These are phyloP conservation scores for Dalechampia spathulata DNA, from an alignment of 441 rosid species.

Conservation along the genomic window DNA sequence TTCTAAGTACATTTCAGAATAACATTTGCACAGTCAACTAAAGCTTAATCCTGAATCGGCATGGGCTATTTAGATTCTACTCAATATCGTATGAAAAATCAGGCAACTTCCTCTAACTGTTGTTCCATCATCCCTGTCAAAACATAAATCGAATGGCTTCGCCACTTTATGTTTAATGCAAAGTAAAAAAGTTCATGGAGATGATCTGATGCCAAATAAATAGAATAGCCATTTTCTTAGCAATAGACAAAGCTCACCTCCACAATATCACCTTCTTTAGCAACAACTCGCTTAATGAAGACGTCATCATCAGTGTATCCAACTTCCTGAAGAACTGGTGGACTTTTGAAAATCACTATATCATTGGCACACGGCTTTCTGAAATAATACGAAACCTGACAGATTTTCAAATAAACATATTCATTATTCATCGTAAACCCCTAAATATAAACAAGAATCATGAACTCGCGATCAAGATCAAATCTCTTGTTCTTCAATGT, in stretches of 20 bases:
- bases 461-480: not conserved
- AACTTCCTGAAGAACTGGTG: slow-evolving; percentile 88
- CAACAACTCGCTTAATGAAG: slow-evolving; percentile 80
- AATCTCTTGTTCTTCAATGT: not conserved
- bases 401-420: slow-evolving; percentile 12
- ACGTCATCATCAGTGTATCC: slow-evolving; percentile 90
- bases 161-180: too few species aligned
- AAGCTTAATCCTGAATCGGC: too few species aligned
- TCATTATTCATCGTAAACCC: too few species aligned
- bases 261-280: slow-evolving; percentile 84
- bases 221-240: not conserved
- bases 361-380: slow-evolving; percentile 96
- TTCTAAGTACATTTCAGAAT: not conserved
- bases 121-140: too few species aligned
- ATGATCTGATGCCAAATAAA: not conserved
- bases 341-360: slow-evolving; percentile 86
- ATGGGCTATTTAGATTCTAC: too few species aligned
- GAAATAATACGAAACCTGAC: slow-evolving; percentile 75
- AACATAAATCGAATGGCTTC: too few species aligned
- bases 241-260: slow-evolving; percentile 56
- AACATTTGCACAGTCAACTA: too few species aligned
- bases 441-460: too few species aligned
- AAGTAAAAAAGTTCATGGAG: not conserved
- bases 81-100: too few species aligned
- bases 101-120: too few species aligned